Evolutionary conservation across 78 protist species (phyloP).

Genomic region (Trichosphaerium sp.): DNA sequence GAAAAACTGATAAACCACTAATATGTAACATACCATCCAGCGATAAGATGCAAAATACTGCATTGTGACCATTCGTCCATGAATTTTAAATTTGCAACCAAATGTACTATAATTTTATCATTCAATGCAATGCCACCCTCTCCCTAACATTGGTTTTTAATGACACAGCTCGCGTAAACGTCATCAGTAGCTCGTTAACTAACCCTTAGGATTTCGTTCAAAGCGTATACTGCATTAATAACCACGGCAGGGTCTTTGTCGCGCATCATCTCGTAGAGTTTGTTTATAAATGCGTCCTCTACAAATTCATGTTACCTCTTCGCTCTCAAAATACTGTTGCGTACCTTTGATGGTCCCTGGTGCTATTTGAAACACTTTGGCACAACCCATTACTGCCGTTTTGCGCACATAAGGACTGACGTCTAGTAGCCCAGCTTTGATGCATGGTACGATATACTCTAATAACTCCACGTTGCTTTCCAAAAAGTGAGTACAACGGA

Average conservation of each 20-base stretch:
- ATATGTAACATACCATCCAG: slow-evolving; percentile 1
- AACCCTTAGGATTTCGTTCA: slow-evolving; percentile 51
- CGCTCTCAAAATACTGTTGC: not conserved
- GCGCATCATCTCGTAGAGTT: slow-evolving; percentile 37
- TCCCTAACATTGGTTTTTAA: too few relatives aligned
- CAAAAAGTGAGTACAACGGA: not conserved
- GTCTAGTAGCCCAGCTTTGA: slow-evolving; percentile 58
- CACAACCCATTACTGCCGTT: slow-evolving; percentile 70
- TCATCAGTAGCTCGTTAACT: not conserved
- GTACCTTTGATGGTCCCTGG: not conserved
- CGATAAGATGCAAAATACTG: slow-evolving; percentile 24
- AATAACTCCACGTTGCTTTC: slow-evolving; percentile 15
- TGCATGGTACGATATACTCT: slow-evolving; percentile 62
- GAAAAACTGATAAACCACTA: not conserved
- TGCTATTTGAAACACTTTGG: slow-evolving; percentile 48
- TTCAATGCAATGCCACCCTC: slow-evolving; percentile 58
- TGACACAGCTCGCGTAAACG: too few relatives aligned
- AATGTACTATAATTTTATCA: slow-evolving; percentile 18
- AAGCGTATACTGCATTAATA: slow-evolving; percentile 52
- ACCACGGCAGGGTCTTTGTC: slow-evolving; percentile 68
- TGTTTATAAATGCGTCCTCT: slow-evolving; percentile 12
- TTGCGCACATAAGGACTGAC: slow-evolving; percentile 78
- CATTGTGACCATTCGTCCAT: slow-evolving; percentile 77
- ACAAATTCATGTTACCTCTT: not conserved
- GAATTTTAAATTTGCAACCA: slow-evolving; percentile 37